Evolutionary conservation across 139 green algal genomes (phyloP).

Genomic region (Closterium sp.): DNA sequence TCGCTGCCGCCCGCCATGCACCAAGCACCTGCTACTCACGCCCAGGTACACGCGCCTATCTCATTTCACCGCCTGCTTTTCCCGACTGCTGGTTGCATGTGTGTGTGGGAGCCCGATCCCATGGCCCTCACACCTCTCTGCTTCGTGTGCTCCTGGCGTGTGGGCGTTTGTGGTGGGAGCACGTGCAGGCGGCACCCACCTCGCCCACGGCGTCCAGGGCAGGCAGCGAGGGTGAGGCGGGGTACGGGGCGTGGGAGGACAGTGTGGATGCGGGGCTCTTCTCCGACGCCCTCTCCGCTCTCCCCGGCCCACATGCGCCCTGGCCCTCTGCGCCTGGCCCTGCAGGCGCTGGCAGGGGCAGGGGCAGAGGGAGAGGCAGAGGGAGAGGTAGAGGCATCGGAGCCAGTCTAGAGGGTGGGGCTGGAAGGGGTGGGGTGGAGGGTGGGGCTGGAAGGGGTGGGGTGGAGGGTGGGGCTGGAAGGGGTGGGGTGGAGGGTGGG

Average conservation of each 20-base stretch:
- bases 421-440: neutral
- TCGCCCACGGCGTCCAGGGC: no score
- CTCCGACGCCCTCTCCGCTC: slow-evolving; percentile 1
- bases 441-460: neutral
- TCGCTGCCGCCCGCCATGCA: neutral
- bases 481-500: neutral
- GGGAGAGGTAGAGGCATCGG: neutral
- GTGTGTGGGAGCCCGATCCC: neutral
- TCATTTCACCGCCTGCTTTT: neutral
- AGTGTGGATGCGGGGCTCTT: slow-evolving; percentile 13
- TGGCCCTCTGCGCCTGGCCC: neutral
- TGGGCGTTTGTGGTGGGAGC: neutral
- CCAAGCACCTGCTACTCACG: neutral
- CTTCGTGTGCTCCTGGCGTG: neutral
- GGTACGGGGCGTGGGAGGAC: neutral
- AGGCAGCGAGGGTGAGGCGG: no score
- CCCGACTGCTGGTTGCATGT: neutral
- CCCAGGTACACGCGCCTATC: neutral
- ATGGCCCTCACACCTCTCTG: neutral
- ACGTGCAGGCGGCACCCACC: neutral
- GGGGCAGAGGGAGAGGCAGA: neutral
- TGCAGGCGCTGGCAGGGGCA: neutral
- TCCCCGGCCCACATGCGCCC: neutral
- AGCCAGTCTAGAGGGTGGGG: neutral
- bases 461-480: neutral